Percentiles rank a stretch among this genome's conserved stretches.
Conservation (phyloP, 768 basidiomycete genomes). For the Lactifluus pinguis region DNA sequence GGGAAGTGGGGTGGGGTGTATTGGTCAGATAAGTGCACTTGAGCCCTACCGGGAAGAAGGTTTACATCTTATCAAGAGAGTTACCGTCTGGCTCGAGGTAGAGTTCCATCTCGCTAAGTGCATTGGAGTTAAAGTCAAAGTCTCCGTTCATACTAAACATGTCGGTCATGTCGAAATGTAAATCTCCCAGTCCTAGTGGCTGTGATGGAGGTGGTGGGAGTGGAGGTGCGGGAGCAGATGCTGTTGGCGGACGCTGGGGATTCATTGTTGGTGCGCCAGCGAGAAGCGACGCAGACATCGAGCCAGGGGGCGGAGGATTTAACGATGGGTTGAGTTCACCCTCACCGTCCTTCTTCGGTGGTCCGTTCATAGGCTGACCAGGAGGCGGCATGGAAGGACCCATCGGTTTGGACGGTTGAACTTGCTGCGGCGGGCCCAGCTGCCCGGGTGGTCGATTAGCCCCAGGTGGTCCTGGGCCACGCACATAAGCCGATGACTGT, state of each 20-base stretch:
- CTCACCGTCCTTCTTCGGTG: slow-evolving; percentile 15
- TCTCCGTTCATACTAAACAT: slow-evolving; percentile 7
- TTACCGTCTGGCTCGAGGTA: slow-evolving; percentile 3
- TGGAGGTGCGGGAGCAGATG: slow-evolving; percentile 2
- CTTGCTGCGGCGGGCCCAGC: slow-evolving; percentile 11
- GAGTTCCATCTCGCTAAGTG: slow-evolving; percentile 2
- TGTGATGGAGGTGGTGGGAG: neutral
- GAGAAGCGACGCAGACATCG: slow-evolving; percentile 15
- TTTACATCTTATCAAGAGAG: slow-evolving; percentile 6
- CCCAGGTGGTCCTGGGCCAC: neutral
- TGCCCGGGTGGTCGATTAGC: slow-evolving; percentile 4
- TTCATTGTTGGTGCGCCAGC: slow-evolving; percentile 1
- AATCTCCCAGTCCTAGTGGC: neutral
- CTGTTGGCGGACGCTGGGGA: slow-evolving; percentile 13
- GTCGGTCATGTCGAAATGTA: slow-evolving; percentile 9
- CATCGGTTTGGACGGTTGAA: slow-evolving; percentile 9
- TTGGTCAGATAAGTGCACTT: neutral
- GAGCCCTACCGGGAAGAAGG: neutral
- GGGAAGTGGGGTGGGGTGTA: neutral
- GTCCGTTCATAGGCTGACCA: slow-evolving; percentile 18
- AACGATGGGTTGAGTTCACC: slow-evolving; percentile 5
- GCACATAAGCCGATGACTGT: slow-evolving; percentile 1
- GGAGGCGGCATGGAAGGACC: slow-evolving; percentile 21
- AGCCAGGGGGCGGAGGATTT: slow-evolving; percentile 6
- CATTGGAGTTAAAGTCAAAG: neutral